Evolutionary conservation across 805 yeast genomes (phyloP), one percentile per base, ranked within the genome.

Genomic region (Kodamaea lidongshanica): DNA sequence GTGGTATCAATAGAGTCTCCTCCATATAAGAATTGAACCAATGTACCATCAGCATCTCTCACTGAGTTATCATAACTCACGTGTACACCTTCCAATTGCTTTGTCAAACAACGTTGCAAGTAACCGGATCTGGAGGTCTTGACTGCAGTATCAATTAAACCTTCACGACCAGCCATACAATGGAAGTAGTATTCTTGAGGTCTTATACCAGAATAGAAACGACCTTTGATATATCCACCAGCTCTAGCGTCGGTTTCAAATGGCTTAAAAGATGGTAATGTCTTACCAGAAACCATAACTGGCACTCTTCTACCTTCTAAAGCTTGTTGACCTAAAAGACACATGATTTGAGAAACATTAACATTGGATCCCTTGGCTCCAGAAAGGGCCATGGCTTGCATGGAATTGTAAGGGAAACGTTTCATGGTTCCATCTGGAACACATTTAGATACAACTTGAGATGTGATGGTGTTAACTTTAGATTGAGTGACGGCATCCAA

Each of bases 111-210:
- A 66, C 99, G 79, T 66, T 92, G 99, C 58, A 92, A 72, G 63
- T 92, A 92, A 54, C 99, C 99, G 37, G 97, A 88, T 64, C 96
- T 79, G 12, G 96, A 85, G 7, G 99, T 92, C 65, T 92, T 92
- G 42, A 92, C 99, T 29, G 99, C 98, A 37, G 99, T 92, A 72
- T 92, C 99, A 65, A 92, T 92, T 52, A 92, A 75, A 67, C 99
- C 99, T 70, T 92, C 99, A 70, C 99, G 82, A 64, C 99, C 99
- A 33, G 99, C 98, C 98, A 92, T 92, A 70, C 97, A 92, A 66
- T 92, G 99, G 92, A 94, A 92, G 56, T 88, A 92, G 63, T 94
- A 92, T 60, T 92, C 99, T 63, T 92, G 99, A 4, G 98, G 98
- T 57, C 85, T 77, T 45, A 92, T 83, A 59, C 98, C 98, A 23